Base-by-base conservation (phyloP, 495 filamentous ascomycete species). In the Penicillium verhagenii region DNA sequence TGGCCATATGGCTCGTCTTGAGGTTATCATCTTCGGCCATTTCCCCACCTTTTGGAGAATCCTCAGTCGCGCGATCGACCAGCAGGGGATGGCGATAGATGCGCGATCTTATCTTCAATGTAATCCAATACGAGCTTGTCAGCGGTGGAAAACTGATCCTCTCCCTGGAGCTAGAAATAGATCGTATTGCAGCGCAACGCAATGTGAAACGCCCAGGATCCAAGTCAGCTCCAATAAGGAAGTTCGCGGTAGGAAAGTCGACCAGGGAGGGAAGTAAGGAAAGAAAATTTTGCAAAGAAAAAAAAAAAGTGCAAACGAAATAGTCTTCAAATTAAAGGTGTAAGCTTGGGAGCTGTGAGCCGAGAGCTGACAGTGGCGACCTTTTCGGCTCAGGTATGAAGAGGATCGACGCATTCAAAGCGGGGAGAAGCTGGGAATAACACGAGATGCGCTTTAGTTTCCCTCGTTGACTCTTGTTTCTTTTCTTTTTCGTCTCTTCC, bases 1-100 rank as follows among this genome's bases (percentile, higher is more conserved):
- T 72, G 39, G 67, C 69, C 62, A 74, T 67, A 60, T 72, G 68
- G 53, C 35, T 65, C 21, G 64, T 61, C 50, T 68, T 65, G 26
- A 66, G 37, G 35, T 37, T 50, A 33, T 57, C 6, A 31, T 61
- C 43, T 42, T 68, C 62, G 11, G 40, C 56, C 59, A 62, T 57
- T 24, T 53, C 57, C 47, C 28, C n/a, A n/a, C n/a, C 46, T 21
- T 37, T 26, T 46, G 24, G 14, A 8, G 21, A 31, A 16, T 11
- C n/a, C 26, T 23, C 45, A 9, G 3, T 35, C 16, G 14, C 2
- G 26, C 26, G 26, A 28, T 35, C 21, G 43, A 46, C 16, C 43
- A 35, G 33, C 33, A 14, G 33, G 33, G 33, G 33, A 35, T 35
- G 33, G 33, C n/a, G n/a, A n/a, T n/a, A n/a, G n/a, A n/a, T n/a